Evolutionary conservation across 2,329 filamentous ascomycete species (phyloP), one percentile per base, ranked within the genome.

Genomic region (Colletotrichum sojae): DNA sequence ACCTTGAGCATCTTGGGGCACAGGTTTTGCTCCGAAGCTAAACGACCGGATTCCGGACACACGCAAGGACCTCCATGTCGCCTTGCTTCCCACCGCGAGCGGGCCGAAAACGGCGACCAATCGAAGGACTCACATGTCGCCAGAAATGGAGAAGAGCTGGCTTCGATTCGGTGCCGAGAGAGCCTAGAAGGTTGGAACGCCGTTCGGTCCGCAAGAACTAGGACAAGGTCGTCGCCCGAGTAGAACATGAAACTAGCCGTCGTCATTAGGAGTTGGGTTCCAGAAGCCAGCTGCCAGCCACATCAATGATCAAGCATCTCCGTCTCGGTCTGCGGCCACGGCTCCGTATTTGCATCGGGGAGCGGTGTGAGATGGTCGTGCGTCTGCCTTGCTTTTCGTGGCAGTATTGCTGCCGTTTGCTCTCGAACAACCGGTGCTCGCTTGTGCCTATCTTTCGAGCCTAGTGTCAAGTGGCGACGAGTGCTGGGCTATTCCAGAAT

Each of bases 121-220:
- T 57, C 18, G 31, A 51, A 60, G 18, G 27, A 15, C 16, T 49
- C 40, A 25, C 25, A 40, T 48, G 9, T 48, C 36, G 18, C 36
- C 31, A 6, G 39, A 57, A 18, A 20, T 53, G 22, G 25, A 22
- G 46, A 43, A 27, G 20, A 27, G 16, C 46, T 55, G 9, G 10
- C 31, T 46, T 48, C 20, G 25, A 31, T 51, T 57, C 60, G 52
- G 65, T 18, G 46, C 59, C 53, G 46, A 57, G 48, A 40, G 53
- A 59, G 31, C 57, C 46, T 57, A 58, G 53, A 65, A 68, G 54
- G 65, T 49, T 55, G 54, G 40, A 55, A 45, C 46, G 31, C 54
- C 60, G 53, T 58, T 63, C 48, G 22, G 43, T 43, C 40, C 60
- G 18, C 60, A 52, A 20, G 25, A n/a, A 59, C 60, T 58, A 58